Evolutionary conservation across 2,329 filamentous ascomycete genomes (phyloP).

Genomic region (Cladophialophora carrionii): DNA sequence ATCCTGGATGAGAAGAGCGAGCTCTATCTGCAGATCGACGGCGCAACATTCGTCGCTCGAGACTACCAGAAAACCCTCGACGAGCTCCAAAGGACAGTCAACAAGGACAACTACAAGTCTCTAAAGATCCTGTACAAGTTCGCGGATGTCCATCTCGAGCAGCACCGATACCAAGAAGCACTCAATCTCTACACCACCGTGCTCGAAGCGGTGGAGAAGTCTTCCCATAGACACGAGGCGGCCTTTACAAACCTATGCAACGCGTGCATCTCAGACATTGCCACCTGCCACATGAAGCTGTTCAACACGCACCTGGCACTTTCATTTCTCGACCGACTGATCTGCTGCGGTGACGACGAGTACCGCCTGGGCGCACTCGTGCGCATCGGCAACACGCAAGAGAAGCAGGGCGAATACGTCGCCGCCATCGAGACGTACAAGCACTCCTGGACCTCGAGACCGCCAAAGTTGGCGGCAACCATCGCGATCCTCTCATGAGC

Average conservation of each 20-base stretch:
- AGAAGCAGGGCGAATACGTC: background rate
- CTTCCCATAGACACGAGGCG: background rate
- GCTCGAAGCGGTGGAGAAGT: background rate
- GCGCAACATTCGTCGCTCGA: background rate
- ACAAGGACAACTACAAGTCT: background rate
- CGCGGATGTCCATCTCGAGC: slow-evolving; percentile 1
- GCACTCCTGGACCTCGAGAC: slow-evolving; percentile 1
- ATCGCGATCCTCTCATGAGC: slow-evolving; percentile 4
- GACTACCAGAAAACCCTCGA: background rate
- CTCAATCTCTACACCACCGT: slow-evolving; percentile 1
- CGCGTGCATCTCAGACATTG: background rate
- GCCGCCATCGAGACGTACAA: slow-evolving; percentile 1
- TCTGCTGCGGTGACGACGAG: slow-evolving; percentile 1
- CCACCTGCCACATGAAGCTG: slow-evolving; percentile 2
- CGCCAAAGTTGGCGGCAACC: background rate
- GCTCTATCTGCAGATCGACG: background rate
- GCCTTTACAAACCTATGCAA: background rate
- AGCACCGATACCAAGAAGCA: slow-evolving; percentile 8
- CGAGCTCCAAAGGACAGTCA: background rate
- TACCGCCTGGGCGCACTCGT: background rate
- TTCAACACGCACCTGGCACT: background rate
- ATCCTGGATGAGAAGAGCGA: background rate
- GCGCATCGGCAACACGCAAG: slow-evolving; percentile 3
- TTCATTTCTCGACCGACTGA: background rate
- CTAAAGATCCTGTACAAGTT: background rate